Conservation (phyloP, 768 basidiomycete species). For the Amanita subjunquillea region DNA sequence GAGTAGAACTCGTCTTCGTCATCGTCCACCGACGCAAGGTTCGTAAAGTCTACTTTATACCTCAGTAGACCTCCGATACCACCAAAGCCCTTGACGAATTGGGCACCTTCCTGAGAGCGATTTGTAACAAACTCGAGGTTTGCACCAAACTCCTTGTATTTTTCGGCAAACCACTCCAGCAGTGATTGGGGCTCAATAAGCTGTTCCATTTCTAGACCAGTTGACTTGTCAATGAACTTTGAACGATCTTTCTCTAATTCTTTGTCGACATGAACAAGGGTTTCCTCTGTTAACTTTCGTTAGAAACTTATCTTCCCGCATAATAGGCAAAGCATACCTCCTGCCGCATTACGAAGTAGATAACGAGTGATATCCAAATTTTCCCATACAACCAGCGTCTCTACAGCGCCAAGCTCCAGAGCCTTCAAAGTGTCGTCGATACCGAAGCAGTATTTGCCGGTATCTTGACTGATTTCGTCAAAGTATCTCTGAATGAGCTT, state of each 20-base stretch:
- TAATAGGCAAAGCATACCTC: constrained; percentile 37
- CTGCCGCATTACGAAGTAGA: constrained; percentile 83
- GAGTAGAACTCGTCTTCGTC: constrained; percentile 85
- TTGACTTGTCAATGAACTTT: constrained; percentile 93
- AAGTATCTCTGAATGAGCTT: constrained; percentile 96
- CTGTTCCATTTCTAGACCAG: constrained; percentile 94
- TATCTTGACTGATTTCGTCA: constrained; percentile 98
- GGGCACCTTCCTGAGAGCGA: constrained; percentile 92
- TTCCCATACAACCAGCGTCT: constrained; percentile 98
- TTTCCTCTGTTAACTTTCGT: constrained; percentile 49
- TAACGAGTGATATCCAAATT: constrained; percentile 89
- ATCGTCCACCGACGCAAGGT: constrained; percentile 64
- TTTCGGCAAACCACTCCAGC: constrained; percentile 98
- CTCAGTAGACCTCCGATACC: constrained; percentile 93
- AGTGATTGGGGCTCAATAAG: constrained; percentile 70
- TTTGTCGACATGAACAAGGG: constrained; percentile 66
- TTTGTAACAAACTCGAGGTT: constrained; percentile 95
- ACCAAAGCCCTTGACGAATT: constrained; percentile 98
- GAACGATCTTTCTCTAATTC: constrained; percentile 90
- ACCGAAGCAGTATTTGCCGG: constrained; percentile 94
- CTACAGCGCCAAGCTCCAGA: constrained; percentile 91
- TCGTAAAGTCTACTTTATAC: constrained; percentile 96
- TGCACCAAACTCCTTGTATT: constrained; percentile 96
- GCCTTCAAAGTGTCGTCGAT: constrained; percentile 95
- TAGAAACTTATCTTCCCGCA: neutral